Conservation (phyloP, 208 protist species). For the Crithidia fasciculata region DNA sequence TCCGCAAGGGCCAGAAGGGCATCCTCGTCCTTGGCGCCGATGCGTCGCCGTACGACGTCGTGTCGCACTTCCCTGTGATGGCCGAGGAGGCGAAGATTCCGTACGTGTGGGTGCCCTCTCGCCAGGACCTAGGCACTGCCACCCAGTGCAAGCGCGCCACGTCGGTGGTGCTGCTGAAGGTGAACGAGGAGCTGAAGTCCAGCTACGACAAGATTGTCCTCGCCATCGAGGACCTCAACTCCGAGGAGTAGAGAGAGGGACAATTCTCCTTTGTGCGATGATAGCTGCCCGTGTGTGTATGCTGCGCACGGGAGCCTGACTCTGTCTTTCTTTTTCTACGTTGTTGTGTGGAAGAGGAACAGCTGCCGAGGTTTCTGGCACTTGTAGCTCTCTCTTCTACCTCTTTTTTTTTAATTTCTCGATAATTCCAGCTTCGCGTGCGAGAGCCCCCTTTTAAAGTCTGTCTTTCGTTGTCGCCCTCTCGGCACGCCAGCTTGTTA, state of each 20-base stretch:
- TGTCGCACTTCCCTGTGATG: constrained; percentile 94
- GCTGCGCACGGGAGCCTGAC: no score
- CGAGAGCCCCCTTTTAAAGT: no score
- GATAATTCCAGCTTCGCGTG: no score
- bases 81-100: constrained; percentile 93
- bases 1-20: constrained; percentile 92
- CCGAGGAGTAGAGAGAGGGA: constrained; percentile 45
- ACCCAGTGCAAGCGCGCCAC: constrained; percentile 94
- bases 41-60: constrained; percentile 92
- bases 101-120: constrained; percentile 94
- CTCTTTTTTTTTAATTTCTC: no score
- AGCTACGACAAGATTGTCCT: constrained; percentile 91
- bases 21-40: constrained; percentile 92
- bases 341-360: no score
- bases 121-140: constrained; percentile 91
- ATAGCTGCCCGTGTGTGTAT: no score
- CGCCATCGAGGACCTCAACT: constrained; percentile 89
- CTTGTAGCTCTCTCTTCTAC: no score
- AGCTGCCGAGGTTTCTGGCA: no score
- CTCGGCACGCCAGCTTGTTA: no score
- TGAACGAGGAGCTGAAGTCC: constrained; percentile 71
- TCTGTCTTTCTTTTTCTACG: no score
- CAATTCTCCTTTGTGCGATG: no score
- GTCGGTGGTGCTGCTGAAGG: constrained; percentile 92
- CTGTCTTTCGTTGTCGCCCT: no score